Evolutionary conservation across 192 early-diverging fungal species (phyloP).

Genomic region (Backusella luteola): DNA sequence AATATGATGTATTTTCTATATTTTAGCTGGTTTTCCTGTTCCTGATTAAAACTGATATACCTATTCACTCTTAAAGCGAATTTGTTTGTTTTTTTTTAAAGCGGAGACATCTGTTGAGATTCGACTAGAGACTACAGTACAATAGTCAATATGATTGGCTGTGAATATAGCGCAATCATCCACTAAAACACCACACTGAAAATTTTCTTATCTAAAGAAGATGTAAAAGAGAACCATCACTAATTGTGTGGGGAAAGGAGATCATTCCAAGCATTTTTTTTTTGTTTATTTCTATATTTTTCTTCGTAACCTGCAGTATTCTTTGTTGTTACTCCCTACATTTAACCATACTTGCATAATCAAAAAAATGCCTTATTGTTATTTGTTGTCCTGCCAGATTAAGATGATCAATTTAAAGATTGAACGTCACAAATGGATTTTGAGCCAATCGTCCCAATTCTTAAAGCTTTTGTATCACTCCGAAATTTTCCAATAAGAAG

Average conservation of each 20-base stretch:
- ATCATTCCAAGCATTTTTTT: neutral
- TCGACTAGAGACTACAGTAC: neutral
- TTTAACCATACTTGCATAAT: neutral
- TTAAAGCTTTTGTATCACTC: neutral
- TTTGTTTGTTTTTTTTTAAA: neutral
- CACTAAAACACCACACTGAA: neutral
- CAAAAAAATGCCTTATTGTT: neutral
- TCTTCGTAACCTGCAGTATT: neutral
- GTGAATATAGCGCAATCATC: neutral
- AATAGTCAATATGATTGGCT: neutral
- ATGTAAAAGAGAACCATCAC: neutral
- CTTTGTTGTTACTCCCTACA: neutral
- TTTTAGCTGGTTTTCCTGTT: no score
- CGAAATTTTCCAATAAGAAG: constrained; percentile 4
- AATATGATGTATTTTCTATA: no score
- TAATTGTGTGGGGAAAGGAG: neutral
- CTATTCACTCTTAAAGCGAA: no score
- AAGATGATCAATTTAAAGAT: constrained; percentile 7
- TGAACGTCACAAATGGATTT: constrained; percentile 2
- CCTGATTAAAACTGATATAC: no score
- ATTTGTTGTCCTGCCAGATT: neutral
- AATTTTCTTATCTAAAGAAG: neutral
- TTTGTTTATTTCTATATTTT: neutral
- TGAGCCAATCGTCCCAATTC: constrained; percentile 1
- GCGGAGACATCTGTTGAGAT: neutral